These are phyloP conservation scores for Suillus subaureus DNA, from an alignment of 768 basidiomycete genomes.

Conservation along the genomic window DNA sequence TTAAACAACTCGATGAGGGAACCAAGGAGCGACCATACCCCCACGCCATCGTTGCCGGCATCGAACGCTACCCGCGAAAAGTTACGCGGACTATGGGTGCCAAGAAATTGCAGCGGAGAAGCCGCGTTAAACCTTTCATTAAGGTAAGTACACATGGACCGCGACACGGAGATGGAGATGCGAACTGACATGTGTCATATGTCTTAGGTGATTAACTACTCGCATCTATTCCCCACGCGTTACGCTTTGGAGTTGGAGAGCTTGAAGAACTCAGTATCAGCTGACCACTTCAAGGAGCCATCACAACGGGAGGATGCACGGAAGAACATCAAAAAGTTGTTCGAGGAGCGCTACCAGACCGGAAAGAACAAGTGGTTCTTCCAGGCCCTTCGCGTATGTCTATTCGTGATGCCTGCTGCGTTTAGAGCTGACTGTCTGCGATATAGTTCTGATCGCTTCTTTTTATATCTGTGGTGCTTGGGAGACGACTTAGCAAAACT, in stretches of 20 bases:
- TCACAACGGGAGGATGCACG: conserved; percentile 93
- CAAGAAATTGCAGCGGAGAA: conserved; percentile 90
- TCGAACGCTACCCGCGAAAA: conserved; percentile 98
- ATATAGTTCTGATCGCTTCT: conserved; percentile 37
- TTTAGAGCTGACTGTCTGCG: conserved; percentile 11
- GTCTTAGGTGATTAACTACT: conserved; percentile 89
- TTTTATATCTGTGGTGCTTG: conserved; percentile 16
- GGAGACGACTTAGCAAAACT: conserved; percentile 33
- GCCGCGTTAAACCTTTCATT: conserved; percentile 99
- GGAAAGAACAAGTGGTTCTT: conserved; percentile 99
- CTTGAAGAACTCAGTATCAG: conserved; percentile 81
- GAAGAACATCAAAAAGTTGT: conserved; percentile 93
- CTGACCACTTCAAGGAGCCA: conserved; percentile 97
- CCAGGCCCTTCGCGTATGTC: conserved; percentile 74
- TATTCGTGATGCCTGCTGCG: background rate
- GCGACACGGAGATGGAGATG: background rate
- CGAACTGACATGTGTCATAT: conserved; percentile 1
- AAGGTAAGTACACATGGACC: conserved; percentile 60
- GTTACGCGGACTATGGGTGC: conserved; percentile 97
- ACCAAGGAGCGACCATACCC: conserved; percentile 96
- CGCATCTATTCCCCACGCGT: conserved; percentile 98
- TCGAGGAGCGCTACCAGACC: conserved; percentile 91
- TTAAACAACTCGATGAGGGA: conserved; percentile 97
- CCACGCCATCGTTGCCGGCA: conserved; percentile 96
- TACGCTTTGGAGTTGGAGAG: conserved; percentile 96